Evolutionary conservation across 2,329 filamentous ascomycete species (phyloP).

Genomic region (Ophiocordyceps unilateralis): DNA sequence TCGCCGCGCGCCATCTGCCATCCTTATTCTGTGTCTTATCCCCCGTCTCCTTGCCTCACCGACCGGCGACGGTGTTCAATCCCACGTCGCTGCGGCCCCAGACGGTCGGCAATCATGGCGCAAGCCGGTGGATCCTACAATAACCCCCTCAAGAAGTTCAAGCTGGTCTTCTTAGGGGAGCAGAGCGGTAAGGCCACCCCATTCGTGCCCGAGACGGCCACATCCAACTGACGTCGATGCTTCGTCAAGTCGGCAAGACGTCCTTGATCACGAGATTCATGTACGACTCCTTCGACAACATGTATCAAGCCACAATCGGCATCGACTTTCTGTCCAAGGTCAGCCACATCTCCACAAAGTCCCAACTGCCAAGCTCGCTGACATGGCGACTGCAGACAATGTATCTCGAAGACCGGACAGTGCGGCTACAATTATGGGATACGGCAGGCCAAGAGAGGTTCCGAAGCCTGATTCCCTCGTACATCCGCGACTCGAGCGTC

Average conservation of each 20-base stretch:
- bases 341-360: slow-evolving; percentile 9
- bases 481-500: slow-evolving; percentile 95
- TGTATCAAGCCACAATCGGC: slow-evolving; percentile 97
- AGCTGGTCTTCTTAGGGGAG: slow-evolving; percentile 96
- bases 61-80: neutral
- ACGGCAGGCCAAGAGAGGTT: slow-evolving; percentile 96
- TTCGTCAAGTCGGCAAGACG: slow-evolving; percentile 73
- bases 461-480: slow-evolving; percentile 89
- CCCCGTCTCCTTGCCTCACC: neutral
- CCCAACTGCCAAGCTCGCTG: too few relatives aligned
- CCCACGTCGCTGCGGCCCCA: neutral
- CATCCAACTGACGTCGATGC: slow-evolving; percentile 9
- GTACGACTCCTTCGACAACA: slow-evolving; percentile 99
- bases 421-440: slow-evolving; percentile 95
- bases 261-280: slow-evolving; percentile 98
- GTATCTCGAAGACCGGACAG: slow-evolving; percentile 97
- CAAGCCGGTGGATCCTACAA: slow-evolving; percentile 77
- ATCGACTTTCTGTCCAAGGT: slow-evolving; percentile 99
- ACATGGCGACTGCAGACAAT: slow-evolving; percentile 45
- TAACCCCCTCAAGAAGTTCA: slow-evolving; percentile 99
- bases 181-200: slow-evolving; percentile 64
- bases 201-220: too few relatives aligned
- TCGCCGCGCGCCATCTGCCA: neutral
- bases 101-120: slow-evolving; percentile 41
- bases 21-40: neutral